phyloP scores from a whole-genome alignment of 129 eudicot genomes.

The Heracleum sosnowskyi region DNA sequence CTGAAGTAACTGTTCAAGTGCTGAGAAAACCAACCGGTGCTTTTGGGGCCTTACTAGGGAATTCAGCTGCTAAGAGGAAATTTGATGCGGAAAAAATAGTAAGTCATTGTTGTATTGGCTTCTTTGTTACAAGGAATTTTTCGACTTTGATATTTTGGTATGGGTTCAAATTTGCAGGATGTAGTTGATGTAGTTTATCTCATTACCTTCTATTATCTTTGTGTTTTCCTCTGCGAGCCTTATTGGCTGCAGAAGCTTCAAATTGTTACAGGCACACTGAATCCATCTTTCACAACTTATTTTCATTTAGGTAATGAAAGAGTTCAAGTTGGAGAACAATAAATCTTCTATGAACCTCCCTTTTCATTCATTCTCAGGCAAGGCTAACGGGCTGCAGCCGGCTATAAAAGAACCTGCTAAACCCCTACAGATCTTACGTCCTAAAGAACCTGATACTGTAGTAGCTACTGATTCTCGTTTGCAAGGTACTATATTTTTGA shows the following conservation, averaged over 20 bases:
- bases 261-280: not conserved
- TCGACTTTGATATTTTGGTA: not conserved
- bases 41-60: constrained; percentile 82
- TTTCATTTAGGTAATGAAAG: constrained; percentile 39
- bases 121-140: not conserved
- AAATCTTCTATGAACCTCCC: constrained; percentile 56
- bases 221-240: not conserved
- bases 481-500: constrained; percentile 37
- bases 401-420: constrained; percentile 23
- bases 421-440: constrained; percentile 5
- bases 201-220: not conserved
- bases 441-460: constrained; percentile 12
- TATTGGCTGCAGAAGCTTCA: not conserved
- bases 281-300: not conserved
- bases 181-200: not conserved
- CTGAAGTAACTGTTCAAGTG: constrained; percentile 65
- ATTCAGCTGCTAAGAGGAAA: constrained; percentile 65
- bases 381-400: constrained; percentile 14
- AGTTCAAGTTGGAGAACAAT: constrained; percentile 55
- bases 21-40: constrained; percentile 74
- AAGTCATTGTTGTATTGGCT: constrained; percentile 1
- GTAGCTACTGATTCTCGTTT: constrained; percentile 4
- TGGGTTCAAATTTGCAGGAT: not conserved
- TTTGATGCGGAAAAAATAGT: constrained; percentile 46
- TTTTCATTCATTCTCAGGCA: constrained; percentile 48